These are phyloP conservation scores for Ogataea sp. DNA, from an alignment of 805 yeast genomes.

Conservation along the genomic window DNA sequence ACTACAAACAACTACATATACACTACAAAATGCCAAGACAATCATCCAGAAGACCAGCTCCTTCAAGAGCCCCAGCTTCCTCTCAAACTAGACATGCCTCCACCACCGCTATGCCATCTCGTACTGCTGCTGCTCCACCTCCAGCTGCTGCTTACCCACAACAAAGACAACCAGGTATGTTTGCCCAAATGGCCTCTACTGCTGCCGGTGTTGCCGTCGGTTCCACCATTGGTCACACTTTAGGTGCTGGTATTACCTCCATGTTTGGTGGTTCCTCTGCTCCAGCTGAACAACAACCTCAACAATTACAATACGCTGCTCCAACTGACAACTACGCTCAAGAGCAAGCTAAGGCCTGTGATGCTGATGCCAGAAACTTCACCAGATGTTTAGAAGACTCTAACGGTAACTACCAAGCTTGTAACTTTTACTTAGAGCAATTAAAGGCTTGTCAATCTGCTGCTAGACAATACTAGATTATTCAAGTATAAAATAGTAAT, in stretches of 20 bases:
- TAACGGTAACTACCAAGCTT: conserved; percentile 91
- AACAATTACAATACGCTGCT: conserved; percentile 25
- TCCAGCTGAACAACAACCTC: conserved; percentile 33
- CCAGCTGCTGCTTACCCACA: conserved; percentile 41
- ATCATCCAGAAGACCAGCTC: conserved; percentile 33
- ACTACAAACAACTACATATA: background rate
- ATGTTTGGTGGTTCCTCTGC: conserved; percentile 75
- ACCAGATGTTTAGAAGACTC: conserved; percentile 94
- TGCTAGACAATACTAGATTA: conserved; percentile 60
- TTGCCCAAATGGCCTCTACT: conserved; percentile 96
- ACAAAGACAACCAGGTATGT: conserved; percentile 72
- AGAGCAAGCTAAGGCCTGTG: conserved; percentile 50
- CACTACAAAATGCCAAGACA: conserved; percentile 24
- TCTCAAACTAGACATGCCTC: conserved; percentile 61
- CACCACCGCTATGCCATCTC: conserved; percentile 59
- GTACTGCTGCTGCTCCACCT: conserved; percentile 61
- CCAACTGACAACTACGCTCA: conserved; percentile 58
- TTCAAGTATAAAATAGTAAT: too few relatives aligned
- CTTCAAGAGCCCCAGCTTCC: conserved; percentile 36
- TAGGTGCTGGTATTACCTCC: conserved; percentile 89
- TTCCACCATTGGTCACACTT: conserved; percentile 91
- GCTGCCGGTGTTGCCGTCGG: conserved; percentile 99
- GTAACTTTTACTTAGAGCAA: conserved; percentile 96
- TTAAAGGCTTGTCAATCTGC: conserved; percentile 97
- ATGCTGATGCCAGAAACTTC: conserved; percentile 87